phyloP scores from a whole-genome alignment of 176 grass and related monocot genomes.

The Puya raimondii region DNA sequence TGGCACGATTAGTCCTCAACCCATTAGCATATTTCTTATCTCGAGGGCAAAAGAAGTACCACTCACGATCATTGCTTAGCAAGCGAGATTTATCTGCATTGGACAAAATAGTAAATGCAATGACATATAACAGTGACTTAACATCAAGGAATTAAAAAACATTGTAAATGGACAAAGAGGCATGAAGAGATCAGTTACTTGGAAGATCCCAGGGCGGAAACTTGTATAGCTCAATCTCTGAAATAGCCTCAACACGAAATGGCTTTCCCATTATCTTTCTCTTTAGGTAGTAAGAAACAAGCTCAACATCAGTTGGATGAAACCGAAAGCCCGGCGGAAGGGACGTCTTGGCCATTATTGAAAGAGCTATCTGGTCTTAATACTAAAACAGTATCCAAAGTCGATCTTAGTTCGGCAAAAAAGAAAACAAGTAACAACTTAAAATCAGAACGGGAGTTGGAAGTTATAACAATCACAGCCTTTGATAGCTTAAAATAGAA shows the following conservation, averaged over 20 bases:
- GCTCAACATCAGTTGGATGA: constrained; percentile 74
- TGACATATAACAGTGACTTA: constrained; percentile 1
- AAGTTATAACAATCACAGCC: neutral
- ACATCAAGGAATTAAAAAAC: neutral
- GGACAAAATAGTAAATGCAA: constrained; percentile 14
- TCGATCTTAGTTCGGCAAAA: constrained; percentile 12
- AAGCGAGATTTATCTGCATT: constrained; percentile 56
- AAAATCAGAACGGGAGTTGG: constrained; percentile 6
- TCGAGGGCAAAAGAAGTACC: constrained; percentile 84
- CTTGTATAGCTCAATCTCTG: constrained; percentile 72
- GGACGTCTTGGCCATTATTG: constrained; percentile 38
- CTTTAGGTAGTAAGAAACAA: constrained; percentile 70
- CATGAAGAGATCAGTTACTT: constrained; percentile 26
- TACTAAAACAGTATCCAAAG: constrained; percentile 21
- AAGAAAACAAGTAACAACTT: neutral
- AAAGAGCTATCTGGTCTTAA: constrained; percentile 11
- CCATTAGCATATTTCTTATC: constrained; percentile 77
- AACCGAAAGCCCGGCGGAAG: constrained; percentile 80
- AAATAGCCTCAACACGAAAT: constrained; percentile 42
- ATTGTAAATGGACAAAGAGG: neutral
- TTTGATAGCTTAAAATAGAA: constrained; percentile 9
- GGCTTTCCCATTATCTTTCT: constrained; percentile 61
- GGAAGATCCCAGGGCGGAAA: constrained; percentile 93
- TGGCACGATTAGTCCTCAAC: constrained; percentile 61
- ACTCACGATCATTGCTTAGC: constrained; percentile 54